Conservation (phyloP, 345 rosid species). For the Gossypium raimondii region DNA sequence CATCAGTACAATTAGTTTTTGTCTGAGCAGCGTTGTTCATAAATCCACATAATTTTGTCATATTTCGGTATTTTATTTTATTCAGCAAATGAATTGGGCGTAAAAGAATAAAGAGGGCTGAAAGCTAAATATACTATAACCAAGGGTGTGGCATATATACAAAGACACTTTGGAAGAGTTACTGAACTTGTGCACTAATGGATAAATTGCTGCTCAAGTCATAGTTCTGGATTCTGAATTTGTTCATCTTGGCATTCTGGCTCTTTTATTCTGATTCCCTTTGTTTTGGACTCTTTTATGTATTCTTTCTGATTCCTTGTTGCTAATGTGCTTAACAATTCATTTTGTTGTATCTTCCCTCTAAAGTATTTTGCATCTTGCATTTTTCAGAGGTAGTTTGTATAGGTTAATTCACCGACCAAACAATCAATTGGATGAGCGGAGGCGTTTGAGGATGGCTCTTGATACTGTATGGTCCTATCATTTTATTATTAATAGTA, state of each 20-base stretch:
- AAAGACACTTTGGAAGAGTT: not conserved
- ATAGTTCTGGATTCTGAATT: not conserved
- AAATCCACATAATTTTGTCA: not conserved
- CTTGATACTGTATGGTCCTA: constrained; percentile 73
- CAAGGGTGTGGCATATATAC: not conserved
- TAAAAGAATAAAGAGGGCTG: not conserved
- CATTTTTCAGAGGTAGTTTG: constrained; percentile 87
- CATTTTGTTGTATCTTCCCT: not conserved
- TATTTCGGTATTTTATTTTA: not conserved
- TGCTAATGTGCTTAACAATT: not conserved
- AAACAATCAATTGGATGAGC: constrained; percentile 87
- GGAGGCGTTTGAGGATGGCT: constrained; percentile 93
- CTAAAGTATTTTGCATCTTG: constrained; percentile 11
- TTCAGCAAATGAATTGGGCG: not conserved
- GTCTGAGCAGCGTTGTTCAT: not conserved
- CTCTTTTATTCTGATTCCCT: not conserved
- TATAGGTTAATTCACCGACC: constrained; percentile 87
- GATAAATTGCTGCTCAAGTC: not conserved
- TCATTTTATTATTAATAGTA: not conserved
- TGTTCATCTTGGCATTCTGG: not conserved
- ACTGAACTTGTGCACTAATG: not conserved
- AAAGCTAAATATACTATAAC: not conserved
- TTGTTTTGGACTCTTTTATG: not conserved
- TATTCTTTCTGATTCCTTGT: not conserved
- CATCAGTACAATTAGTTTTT: not conserved